phyloP scores from a whole-genome alignment of 768 basidiomycete species.

The Podaxis sp. region DNA sequence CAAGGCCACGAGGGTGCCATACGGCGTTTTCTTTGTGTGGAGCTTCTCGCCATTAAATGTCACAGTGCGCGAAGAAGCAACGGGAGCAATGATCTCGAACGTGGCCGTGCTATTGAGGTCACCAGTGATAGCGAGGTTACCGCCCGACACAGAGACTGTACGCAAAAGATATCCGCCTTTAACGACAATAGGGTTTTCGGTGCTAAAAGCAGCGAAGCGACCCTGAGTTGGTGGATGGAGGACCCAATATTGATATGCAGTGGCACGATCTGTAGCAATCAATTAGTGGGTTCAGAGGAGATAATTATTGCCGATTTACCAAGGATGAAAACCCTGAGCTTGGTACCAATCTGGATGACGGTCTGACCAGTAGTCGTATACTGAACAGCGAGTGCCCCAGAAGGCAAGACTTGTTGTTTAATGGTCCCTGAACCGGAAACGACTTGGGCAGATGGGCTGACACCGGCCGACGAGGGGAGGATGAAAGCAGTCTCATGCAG shows the following conservation, averaged over 20 bases:
- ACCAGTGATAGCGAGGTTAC: conserved; percentile 41
- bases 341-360: conserved; percentile 42
- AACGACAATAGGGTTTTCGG: conserved; percentile 43
- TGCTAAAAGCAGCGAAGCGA: conserved; percentile 36
- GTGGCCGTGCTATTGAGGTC: conserved; percentile 43
- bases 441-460: conserved; percentile 29
- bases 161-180: conserved; percentile 51
- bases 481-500: conserved; percentile 51
- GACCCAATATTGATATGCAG: conserved; percentile 54
- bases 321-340: conserved; percentile 41
- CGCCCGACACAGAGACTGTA: conserved; percentile 32
- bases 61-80: conserved; percentile 34
- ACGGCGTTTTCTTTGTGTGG: conserved; percentile 32
- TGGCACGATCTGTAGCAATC: conserved; percentile 38
- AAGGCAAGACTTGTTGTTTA: conserved; percentile 34
- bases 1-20: conserved; percentile 40
- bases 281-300: background rate
- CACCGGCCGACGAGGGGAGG: conserved; percentile 22
- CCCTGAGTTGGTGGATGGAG: conserved; percentile 41
- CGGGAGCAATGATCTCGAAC: conserved; percentile 50
- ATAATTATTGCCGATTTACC: conserved; percentile 27
- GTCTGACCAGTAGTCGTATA: conserved; percentile 47
- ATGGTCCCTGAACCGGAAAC: conserved; percentile 36
- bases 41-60: conserved; percentile 44
- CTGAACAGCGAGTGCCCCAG: conserved; percentile 39